Evolutionary conservation across 306 rosid genomes (phyloP), one percentile per base, ranked within the genome.

Genomic region (Elaeagnus macrophylla): DNA sequence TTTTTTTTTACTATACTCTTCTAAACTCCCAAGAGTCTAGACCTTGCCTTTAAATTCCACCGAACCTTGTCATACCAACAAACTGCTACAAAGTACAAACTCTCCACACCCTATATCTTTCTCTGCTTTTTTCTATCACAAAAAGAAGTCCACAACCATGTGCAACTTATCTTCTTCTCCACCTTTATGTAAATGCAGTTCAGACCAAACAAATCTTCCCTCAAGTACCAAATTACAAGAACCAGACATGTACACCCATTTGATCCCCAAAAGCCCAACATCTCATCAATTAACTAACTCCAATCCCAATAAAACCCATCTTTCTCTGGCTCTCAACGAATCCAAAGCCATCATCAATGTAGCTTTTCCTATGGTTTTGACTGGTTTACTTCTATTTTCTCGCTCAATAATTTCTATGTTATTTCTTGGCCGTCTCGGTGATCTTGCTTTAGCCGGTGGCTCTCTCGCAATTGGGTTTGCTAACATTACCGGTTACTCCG

Each of bases 401-500:
- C 96, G 97, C 39, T 84, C 96, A 12, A 56, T 91, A 46, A 82
- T 91, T 44, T 91, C 97, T 66, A 86, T 91, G 91, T 73, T 91
- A 18, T 84, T 91, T 56, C 97, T 91, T 0, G 97, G 97, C 41
- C 89, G 70, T 10, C 81, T 77, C 0, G 73, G 91, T 1, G 87
- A 79, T 14, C 84, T 91, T 17, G 66, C 94, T 19, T 36, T 91
- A 5, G 97, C 96, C 0, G 95, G 97, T 1, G 97, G 97, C 3
- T 67, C 97, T 0, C 80, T 91, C 0, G 96, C 97, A 0, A 80
- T 91, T 25, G 96, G 93, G 2, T 91, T 91, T 39, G 95, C 97
- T 3, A 91, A 91, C 69, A 91, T 91, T 41, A 86, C 97, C 0
- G 95, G 93, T 1, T 91, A 84, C 60, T 91, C 96, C 8, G 39